phyloP scores from a whole-genome alignment of 345 rosid species.

The Populus simonii region DNA sequence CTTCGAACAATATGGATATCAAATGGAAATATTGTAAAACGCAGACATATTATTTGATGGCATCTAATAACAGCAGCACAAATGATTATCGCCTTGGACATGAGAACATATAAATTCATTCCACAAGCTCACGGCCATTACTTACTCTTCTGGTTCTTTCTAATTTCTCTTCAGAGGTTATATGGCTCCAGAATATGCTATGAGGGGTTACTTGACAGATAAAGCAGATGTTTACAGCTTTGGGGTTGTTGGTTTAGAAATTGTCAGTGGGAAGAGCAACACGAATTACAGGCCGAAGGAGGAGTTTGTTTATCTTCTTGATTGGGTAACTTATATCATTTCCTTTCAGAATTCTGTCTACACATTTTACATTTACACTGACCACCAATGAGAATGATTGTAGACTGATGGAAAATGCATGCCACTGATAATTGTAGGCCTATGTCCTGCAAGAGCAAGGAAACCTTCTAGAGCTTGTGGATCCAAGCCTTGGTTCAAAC shows the following conservation, averaged over 20 bases:
- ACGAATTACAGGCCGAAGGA: constrained; percentile 93
- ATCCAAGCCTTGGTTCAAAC: constrained; percentile 54
- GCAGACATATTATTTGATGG: not conserved
- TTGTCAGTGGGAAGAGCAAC: constrained; percentile 92
- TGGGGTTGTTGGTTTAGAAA: constrained; percentile 74
- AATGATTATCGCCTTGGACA: not conserved
- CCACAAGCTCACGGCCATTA: not conserved
- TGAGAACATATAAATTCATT: too few relatives aligned
- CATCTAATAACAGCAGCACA: too few relatives aligned
- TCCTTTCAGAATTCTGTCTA: not conserved
- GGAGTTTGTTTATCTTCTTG: constrained; percentile 92
- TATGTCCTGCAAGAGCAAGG: constrained; percentile 94
- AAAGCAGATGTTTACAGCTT: constrained; percentile 93
- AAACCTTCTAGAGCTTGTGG: constrained; percentile 79
- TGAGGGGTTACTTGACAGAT: constrained; percentile 96
- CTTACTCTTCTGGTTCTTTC: not conserved
- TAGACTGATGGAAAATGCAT: not conserved
- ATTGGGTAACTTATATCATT: constrained; percentile 48
- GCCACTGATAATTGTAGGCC: constrained; percentile 41
- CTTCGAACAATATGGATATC: not conserved
- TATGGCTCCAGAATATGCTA: constrained; percentile 99
- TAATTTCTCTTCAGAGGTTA: constrained; percentile 55
- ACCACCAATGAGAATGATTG: not conserved
- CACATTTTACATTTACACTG: not conserved
- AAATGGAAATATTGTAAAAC: not conserved